Evolutionary conservation across 2,329 filamentous ascomycete species (phyloP), one percentile per base, ranked within the genome.

Genomic region (Boeremia exigua): DNA sequence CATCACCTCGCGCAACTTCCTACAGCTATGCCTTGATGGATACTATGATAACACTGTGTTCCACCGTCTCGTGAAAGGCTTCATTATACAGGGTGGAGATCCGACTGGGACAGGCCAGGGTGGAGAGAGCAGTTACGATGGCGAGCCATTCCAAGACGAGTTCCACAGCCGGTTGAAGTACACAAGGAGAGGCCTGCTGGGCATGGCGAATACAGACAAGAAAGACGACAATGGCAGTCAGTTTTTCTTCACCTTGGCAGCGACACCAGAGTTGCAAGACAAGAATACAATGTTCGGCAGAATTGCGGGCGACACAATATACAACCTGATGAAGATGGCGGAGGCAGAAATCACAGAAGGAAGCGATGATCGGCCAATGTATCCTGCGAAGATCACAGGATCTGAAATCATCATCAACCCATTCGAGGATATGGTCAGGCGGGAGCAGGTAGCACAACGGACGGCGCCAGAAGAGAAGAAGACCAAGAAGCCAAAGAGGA

Each of bases 21-120:
- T 99, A 33, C 95, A 99, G 76, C 89, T 93, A 70, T 95, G 91
- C 72, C 85, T 97, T 65, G 93, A 99, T 73, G 92, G 92, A 65
- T 98, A 98, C 81, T 99, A 98, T 80, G 88, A 92, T 68, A 88
- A 89, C 71, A 97, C 93, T 0, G 88, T 95, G 59, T 99, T 99
- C 79, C 95, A 99, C 79, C 91, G 95, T 23, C 82, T 98, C 6
- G 88, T 96, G 0, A 91, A 93, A 0, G 90, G 90, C 47, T 99
- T 99, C 76, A 91, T 99, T 60, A 80, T 98, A 10, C 95, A 99
- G 72, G 95, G 94, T 28, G 95, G 95, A 52, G 95, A 99, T 68
- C 94, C 95, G 0, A 96, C 92, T 0, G 92, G 92, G 23, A 96
- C 92, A 0, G 94, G 94, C 11, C 88, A 91, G 67, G 95, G 95